Evolutionary conservation across 1,284 basidiomycete species (phyloP), one percentile per base, ranked within the genome.

Genomic region (Trichosporon sp.): DNA sequence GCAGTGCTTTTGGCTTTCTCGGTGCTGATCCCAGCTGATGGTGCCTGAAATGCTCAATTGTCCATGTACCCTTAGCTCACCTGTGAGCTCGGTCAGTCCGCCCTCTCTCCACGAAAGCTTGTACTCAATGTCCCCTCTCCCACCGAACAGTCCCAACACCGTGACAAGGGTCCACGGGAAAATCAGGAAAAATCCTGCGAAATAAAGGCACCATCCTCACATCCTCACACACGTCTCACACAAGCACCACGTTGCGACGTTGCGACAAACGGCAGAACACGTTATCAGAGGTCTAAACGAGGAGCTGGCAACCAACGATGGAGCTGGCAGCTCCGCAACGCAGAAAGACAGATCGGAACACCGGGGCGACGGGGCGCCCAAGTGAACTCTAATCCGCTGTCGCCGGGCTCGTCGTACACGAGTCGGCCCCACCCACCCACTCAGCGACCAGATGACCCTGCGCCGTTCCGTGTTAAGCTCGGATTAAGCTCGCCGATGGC

Each of bases 11-110:
- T 6, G 10, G 11, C 14, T n/a, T 11, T 26, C 3, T 21, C 19
- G 51, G 19, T 54, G 51, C 51, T 54, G 51, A 54, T 54, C 51
- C 51, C 51, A 54, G 51, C 51, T 54, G 51, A 54, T 54, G 51
- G 51, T 54, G 51, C 51, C 51, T 54, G 51, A 19, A 6, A 6
- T 26, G 8, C 19, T 54, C 51, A 54, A 54, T 54, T 54, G 51
- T n/a, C 19, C 51, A 54, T 54, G 51, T 54, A 12, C 43, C 43
- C 43, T 46, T 16, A 11, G 5, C 51, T 16, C 51, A 19, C 51
- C 26, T 54, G 51, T 7, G 26, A 26, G 26, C 51, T 11, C 19
- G 19, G n/a, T 54, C 51, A 3, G 19, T 26, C 19, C 21, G n/a
- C 51, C 51, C 51, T 54, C 51, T 54, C 21, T 26, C 19, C 51